These are phyloP conservation scores for Comarum palustre DNA, from an alignment of 306 rosid species.

Conservation along the genomic window DNA sequence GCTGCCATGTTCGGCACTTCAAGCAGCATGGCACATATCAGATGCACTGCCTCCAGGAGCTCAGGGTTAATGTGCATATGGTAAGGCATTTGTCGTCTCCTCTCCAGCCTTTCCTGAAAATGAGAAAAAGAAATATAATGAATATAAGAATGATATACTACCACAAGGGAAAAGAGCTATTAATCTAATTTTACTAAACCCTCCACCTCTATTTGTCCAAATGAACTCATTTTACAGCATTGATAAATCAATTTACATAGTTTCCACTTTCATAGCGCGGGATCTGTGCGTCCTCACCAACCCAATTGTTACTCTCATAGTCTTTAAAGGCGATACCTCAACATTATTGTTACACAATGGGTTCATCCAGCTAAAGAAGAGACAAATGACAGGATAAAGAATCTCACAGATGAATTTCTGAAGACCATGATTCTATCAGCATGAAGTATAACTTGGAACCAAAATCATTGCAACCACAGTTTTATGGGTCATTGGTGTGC, in stretches of 20 bases:
- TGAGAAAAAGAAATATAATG: background rate
- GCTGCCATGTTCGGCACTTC: slow-evolving; percentile 97
- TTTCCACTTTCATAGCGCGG: background rate
- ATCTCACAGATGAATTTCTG: background rate
- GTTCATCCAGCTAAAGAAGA: background rate
- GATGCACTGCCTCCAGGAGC: slow-evolving; percentile 87
- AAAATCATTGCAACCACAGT: background rate
- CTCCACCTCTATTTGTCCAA: background rate
- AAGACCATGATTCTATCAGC: background rate
- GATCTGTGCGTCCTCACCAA: background rate
- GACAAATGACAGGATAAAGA: background rate
- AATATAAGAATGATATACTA: background rate
- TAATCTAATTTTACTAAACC: background rate
- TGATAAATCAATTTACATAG: background rate
- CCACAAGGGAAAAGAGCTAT: background rate
- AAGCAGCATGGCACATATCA: slow-evolving; percentile 89
- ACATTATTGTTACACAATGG: background rate
- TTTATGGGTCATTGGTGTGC: no score
- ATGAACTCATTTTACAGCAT: background rate
- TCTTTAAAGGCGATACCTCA: background rate
- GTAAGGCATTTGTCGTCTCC: slow-evolving; percentile 97
- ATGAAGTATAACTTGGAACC: background rate
- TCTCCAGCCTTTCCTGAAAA: slow-evolving; percentile 89
- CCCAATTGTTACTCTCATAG: background rate
- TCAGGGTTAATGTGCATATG: slow-evolving; percentile 99